A percentile compares a stretch with the other conserved stretches of the same genome.
phyloP scores from a whole-genome alignment of 1,284 basidiomycete species.

The Apiotrichum sp. region DNA sequence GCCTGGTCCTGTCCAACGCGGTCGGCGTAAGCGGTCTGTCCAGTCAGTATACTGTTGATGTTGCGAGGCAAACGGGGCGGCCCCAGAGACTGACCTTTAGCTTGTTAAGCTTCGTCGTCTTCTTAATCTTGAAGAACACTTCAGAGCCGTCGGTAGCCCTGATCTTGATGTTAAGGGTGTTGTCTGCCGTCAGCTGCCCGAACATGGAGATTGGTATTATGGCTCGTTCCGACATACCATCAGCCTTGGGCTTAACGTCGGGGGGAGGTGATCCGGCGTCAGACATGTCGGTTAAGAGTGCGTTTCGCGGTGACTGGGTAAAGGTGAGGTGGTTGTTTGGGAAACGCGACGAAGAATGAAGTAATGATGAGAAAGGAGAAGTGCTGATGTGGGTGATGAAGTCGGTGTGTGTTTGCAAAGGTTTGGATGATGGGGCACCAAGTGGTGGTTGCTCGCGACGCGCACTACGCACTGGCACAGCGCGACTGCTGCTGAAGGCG shows the following conservation, averaged over 20 bases:
- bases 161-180: slow-evolving; percentile 79
- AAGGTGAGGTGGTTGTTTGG: background rate
- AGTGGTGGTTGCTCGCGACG: too few species aligned
- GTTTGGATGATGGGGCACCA: too few species aligned
- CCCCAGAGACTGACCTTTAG: slow-evolving; percentile 48
- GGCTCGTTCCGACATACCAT: slow-evolving; percentile 39
- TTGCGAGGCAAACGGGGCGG: too few species aligned
- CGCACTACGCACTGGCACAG: too few species aligned
- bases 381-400: too few species aligned
- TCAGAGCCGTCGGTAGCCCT: slow-evolving; percentile 74
- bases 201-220: background rate
- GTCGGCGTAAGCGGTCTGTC: slow-evolving; percentile 79
- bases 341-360: background rate
- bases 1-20: slow-evolving; percentile 85
- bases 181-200: slow-evolving; percentile 45
- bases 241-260: slow-evolving; percentile 55
- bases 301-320: background rate
- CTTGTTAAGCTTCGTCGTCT: slow-evolving; percentile 87
- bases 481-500: too few species aligned
- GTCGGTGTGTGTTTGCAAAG: too few species aligned
- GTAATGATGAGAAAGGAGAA: background rate
- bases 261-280: slow-evolving; percentile 54
- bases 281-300: slow-evolving; percentile 53
- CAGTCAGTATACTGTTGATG: slow-evolving; percentile 6
- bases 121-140: slow-evolving; percentile 98